Conservation (phyloP, 2,329 filamentous ascomycete genomes). For the Aspergillus hortae region DNA sequence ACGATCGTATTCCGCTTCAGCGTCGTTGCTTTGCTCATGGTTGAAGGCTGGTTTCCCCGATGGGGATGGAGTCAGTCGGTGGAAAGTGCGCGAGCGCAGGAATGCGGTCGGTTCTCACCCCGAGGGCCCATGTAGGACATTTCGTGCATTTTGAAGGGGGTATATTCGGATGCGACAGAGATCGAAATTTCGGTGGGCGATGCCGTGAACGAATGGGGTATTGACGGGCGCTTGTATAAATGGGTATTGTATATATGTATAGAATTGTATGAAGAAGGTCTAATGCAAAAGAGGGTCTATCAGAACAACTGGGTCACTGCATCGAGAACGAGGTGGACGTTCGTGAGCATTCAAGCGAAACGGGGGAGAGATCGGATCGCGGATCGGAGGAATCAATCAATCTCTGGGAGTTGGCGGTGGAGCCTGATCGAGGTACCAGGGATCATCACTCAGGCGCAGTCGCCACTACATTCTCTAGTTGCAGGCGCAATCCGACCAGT, state of each 20-base stretch:
- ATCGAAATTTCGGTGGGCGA: too few species aligned
- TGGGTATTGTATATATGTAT: too few species aligned
- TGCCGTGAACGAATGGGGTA: too few species aligned
- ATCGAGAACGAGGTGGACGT: background rate
- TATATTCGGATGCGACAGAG: background rate
- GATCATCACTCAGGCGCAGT: background rate
- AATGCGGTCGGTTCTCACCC: slow-evolving; percentile 25
- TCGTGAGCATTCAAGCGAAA: background rate
- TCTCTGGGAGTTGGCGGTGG: background rate
- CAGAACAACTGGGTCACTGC: background rate
- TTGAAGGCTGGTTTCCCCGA: slow-evolving; percentile 62
- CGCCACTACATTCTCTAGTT: background rate
- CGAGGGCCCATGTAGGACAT: slow-evolving; percentile 41
- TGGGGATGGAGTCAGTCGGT: slow-evolving; percentile 3
- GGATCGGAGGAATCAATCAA: background rate
- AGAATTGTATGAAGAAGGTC: too few species aligned
- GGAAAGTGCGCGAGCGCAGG: background rate
- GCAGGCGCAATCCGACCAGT: too few species aligned
- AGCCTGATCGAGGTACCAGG: background rate
- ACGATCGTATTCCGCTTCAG: slow-evolving; percentile 87
- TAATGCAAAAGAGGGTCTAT: background rate
- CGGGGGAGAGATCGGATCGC: background rate
- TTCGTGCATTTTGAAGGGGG: slow-evolving; percentile 33
- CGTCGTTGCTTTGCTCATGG: slow-evolving; percentile 62
- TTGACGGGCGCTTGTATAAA: too few species aligned